Percentiles rank a stretch among this genome's conserved stretches.
These are phyloP conservation scores for Metroxylon sagu DNA, from an alignment of 176 grass and related monocot species.

Conservation along the genomic window DNA sequence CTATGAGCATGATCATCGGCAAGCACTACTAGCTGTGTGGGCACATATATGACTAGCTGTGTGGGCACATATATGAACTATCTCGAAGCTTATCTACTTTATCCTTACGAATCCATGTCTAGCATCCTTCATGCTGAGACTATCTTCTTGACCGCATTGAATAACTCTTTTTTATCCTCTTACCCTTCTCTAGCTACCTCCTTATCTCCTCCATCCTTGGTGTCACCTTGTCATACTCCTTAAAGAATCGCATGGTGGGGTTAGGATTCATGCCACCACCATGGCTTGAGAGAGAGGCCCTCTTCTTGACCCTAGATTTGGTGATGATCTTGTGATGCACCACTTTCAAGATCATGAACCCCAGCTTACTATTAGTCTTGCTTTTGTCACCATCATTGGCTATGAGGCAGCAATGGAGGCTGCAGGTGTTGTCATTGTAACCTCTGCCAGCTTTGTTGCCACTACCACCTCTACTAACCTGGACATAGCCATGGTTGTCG, in stretches of 20 bases:
- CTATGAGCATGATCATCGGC: too few species aligned
- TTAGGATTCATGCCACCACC: background rate
- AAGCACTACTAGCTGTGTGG: too few species aligned
- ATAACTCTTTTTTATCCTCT: slow-evolving; percentile 28
- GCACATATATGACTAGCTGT: too few species aligned
- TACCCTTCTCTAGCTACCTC: slow-evolving; percentile 3
- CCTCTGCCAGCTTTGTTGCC: background rate
- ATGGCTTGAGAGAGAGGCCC: background rate
- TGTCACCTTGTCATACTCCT: background rate
- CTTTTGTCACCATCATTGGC: slow-evolving; percentile 37
- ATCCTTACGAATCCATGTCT: slow-evolving; percentile 64
- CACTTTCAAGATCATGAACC: slow-evolving; percentile 78
- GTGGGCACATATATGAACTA: background rate
- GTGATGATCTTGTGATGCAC: slow-evolving; percentile 31
- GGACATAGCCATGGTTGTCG: too few species aligned
- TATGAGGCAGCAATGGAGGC: slow-evolving; percentile 59
- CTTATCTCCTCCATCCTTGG: slow-evolving; percentile 5
- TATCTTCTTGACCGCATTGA: slow-evolving; percentile 44
- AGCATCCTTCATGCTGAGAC: slow-evolving; percentile 43
- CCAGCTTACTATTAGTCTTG: slow-evolving; percentile 25
- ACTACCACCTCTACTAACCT: background rate
- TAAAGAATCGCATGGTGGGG: background rate
- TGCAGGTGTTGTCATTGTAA: slow-evolving; percentile 48
- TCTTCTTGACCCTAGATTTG: background rate
- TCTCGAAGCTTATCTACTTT: slow-evolving; percentile 76